phyloP scores from a whole-genome alignment of 306 rosid species.

The Trifolium dubium region DNA sequence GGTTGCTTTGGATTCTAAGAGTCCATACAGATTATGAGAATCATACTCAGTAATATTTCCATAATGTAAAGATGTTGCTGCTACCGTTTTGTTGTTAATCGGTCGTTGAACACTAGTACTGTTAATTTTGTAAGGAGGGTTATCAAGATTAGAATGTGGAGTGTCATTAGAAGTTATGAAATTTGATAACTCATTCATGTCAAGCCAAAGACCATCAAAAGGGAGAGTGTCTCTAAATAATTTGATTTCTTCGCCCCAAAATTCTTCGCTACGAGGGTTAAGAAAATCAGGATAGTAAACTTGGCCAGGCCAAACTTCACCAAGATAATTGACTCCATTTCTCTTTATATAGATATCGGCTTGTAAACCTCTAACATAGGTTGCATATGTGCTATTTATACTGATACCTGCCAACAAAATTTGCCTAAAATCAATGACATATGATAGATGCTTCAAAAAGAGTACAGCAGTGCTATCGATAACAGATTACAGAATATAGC shows the following conservation, averaged over 20 bases:
- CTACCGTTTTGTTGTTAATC: conserved; percentile 57
- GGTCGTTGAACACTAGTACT: conserved; percentile 46
- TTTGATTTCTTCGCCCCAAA: conserved; percentile 75
- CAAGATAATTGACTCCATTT: conserved; percentile 66
- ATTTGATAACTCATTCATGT: conserved; percentile 88
- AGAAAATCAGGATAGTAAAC: conserved; percentile 82
- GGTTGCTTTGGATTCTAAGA: conserved; percentile 68
- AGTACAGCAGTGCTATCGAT: background rate
- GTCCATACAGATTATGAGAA: conserved; percentile 78
- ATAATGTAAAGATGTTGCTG: conserved; percentile 67
- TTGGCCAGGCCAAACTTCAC: conserved; percentile 87
- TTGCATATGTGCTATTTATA: conserved; percentile 61
- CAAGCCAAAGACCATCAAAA: conserved; percentile 86
- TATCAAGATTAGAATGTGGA: conserved; percentile 65
- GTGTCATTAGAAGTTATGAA: conserved; percentile 61
- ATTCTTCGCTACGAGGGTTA: conserved; percentile 57
- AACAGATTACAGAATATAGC: background rate
- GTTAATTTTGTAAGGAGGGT: conserved; percentile 82
- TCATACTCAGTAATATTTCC: conserved; percentile 75
- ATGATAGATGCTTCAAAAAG: background rate
- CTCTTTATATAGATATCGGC: conserved; percentile 76
- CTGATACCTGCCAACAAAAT: conserved; percentile 63
- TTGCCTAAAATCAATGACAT: background rate
- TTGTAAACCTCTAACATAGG: conserved; percentile 68
- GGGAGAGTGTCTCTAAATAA: conserved; percentile 59